These are phyloP conservation scores for Globisporangium orthogonon DNA, from an alignment of 352 stramenopile genomes.

Conservation along the genomic window DNA sequence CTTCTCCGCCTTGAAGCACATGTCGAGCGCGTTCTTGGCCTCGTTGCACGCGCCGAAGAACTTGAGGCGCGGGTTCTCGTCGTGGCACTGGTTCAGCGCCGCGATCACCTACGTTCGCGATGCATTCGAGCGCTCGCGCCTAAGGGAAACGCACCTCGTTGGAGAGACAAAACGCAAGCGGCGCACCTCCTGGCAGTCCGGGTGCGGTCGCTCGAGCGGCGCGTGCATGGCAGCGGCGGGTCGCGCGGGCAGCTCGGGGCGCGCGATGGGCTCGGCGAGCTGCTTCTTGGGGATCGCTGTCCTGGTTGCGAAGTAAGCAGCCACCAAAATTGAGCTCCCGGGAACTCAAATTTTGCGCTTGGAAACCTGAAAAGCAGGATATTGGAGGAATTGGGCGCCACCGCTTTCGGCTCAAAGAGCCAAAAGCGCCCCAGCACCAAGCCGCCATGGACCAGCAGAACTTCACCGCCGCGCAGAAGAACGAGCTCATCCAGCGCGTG, in stretches of 20 bases:
- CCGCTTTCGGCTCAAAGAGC: not conserved
- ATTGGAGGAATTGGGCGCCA: not conserved
- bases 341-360: not conserved
- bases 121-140: too few species aligned
- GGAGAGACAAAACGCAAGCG: not conserved
- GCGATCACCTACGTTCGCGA: slow-evolving; percentile 47
- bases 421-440: not conserved
- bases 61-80: slow-evolving; percentile 70
- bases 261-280: not conserved
- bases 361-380: not conserved
- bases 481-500: slow-evolving; percentile 78
- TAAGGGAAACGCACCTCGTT: not conserved
- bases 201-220: slow-evolving; percentile 72
- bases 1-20: slow-evolving; percentile 77
- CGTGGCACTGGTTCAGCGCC: slow-evolving; percentile 60
- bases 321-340: too few species aligned
- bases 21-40: slow-evolving; percentile 66
- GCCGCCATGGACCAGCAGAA: slow-evolving; percentile 60
- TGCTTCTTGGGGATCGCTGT: not conserved
- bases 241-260: not conserved
- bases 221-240: slow-evolving; percentile 48
- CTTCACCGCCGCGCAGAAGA: slow-evolving; percentile 80
- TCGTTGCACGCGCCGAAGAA: slow-evolving; percentile 73
- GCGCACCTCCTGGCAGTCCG: slow-evolving; percentile 72
- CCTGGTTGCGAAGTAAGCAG: not conserved